A percentile compares a stretch with the other conserved stretches of the same genome.
phyloP scores from a whole-genome alignment of 2,329 filamentous ascomycete genomes.

The Claviceps digitariae region DNA sequence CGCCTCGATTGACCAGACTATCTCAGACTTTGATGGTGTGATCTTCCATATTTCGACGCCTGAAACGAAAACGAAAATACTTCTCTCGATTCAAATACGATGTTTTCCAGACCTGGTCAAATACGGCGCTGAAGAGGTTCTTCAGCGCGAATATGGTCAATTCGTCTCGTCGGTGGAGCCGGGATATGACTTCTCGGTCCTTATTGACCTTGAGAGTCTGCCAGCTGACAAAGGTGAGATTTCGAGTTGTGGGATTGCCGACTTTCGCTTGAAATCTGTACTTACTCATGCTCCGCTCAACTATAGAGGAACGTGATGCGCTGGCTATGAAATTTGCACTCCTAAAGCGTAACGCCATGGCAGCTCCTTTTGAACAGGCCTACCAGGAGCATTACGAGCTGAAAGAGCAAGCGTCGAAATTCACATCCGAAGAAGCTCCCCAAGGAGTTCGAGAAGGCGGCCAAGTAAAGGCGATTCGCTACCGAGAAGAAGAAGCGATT shows the following conservation, averaged over 20 bases:
- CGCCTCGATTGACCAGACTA: conserved; percentile 88
- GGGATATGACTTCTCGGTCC: conserved; percentile 91
- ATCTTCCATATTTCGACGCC: conserved; percentile 98
- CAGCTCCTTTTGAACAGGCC: conserved; percentile 91
- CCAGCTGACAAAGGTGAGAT: conserved; percentile 58
- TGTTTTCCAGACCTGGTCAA: conserved; percentile 86
- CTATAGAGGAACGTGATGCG: conserved; percentile 65
- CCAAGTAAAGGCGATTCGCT: conserved; percentile 90
- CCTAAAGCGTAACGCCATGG: conserved; percentile 97
- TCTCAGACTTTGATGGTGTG: conserved; percentile 97
- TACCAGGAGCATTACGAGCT: conserved; percentile 85
- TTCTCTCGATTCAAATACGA: conserved; percentile 87
- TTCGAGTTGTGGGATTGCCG: no score
- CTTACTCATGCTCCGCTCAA: not conserved
- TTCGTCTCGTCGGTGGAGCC: conserved; percentile 80
- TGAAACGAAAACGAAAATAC: conserved; percentile 83
- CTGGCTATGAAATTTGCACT: conserved; percentile 78
- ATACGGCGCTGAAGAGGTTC: conserved; percentile 83
- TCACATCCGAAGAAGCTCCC: conserved; percentile 85
- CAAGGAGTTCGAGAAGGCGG: conserved; percentile 83
- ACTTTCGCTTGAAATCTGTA: not conserved
- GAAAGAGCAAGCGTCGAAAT: conserved; percentile 79
- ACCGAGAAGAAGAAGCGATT: conserved; percentile 96
- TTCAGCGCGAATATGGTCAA: conserved; percentile 86
- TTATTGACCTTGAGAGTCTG: conserved; percentile 77